Evolutionary conservation across 352 stramenopile species (phyloP), one percentile per base, ranked within the genome.

Genomic region (Phytophthora palmivora): DNA sequence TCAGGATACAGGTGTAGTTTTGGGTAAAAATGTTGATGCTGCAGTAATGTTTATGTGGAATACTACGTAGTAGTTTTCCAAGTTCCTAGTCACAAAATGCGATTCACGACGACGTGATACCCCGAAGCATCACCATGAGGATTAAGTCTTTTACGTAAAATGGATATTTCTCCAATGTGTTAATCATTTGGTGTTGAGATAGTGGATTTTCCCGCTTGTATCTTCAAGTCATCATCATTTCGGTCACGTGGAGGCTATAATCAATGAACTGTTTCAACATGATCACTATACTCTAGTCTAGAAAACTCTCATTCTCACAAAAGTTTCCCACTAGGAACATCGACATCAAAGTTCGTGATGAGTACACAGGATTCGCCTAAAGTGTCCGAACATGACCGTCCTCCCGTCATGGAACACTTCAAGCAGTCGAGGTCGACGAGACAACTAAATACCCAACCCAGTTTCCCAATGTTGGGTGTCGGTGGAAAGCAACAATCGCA

Each of bases 371-470:
- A 58, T 6, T 58, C 50, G 24, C 50, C 62, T 6, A 66, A 56
- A 22, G 39, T 37, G 19, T 30, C 41, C 1, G 38, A 58, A 15
- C 12, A 36, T 33, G 55, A 70, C 14, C 38, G 21, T n/a, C 33
- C 38, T 5, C 56, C 62, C 2, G 21, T 70, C 3, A 57, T 70
- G 55, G 62, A 70, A n/a, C 34, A 54, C 11, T 63, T 53, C 41
- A 67, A 67, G 33, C 42, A 62, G 50, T 62, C 58, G n/a, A 32
- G 26, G 9, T 67, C 50, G 16, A 70, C 62, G 16, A 60, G 48
- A 9, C 19, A 55, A 14, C 37, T 70, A 2, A 70, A 66, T 30
- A 70, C 46, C 0, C 62, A 70, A 6, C 30, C 43, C 11, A 70
- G 62, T 41, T 12, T 70, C 3, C 55, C 62, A 3, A 65, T 70